Conservation (phyloP, 2,329 filamentous ascomycete species). For the Trichoderma citrinoviride region DNA sequence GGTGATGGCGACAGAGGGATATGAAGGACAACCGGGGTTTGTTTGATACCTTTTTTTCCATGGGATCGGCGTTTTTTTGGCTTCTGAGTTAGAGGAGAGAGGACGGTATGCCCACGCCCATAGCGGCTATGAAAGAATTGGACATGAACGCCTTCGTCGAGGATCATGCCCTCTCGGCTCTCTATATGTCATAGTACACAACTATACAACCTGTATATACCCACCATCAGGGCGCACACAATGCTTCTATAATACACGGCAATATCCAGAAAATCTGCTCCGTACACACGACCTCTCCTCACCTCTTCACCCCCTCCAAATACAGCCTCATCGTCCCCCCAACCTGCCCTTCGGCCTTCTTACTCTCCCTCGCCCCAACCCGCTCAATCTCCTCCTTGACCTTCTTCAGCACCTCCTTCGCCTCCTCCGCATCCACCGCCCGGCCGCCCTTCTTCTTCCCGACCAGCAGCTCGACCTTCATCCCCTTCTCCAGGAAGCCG, state of each 20-base stretch:
- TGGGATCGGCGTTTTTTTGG: conserved; percentile 15
- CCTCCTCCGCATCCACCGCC: conserved; percentile 60
- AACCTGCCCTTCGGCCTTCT: conserved; percentile 45
- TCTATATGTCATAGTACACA: conserved; percentile 6
- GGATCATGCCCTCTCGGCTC: not conserved
- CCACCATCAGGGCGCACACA: too few relatives aligned
- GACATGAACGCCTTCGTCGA: conserved; percentile 26
- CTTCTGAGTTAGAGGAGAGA: not conserved
- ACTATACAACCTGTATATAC: conserved; percentile 21
- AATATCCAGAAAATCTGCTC: not conserved
- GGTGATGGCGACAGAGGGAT: not conserved
- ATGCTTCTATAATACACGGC: not conserved
- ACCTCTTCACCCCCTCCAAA: conserved; percentile 37
- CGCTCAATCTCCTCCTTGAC: conserved; percentile 38
- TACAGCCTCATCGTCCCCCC: conserved; percentile 44
- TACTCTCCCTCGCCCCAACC: conserved; percentile 44
- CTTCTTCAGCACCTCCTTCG: conserved; percentile 51
- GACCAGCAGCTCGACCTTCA: conserved; percentile 70
- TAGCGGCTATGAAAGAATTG: not conserved
- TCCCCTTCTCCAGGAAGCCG: conserved; percentile 70
- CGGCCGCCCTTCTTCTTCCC: conserved; percentile 62
- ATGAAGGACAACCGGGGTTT: not conserved
- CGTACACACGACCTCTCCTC: not conserved
- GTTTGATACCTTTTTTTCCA: not conserved
- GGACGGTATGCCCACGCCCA: not conserved